These are phyloP conservation scores for Prillingera fragicola DNA, from an alignment of 1,284 basidiomycete genomes.

Conservation along the genomic window DNA sequence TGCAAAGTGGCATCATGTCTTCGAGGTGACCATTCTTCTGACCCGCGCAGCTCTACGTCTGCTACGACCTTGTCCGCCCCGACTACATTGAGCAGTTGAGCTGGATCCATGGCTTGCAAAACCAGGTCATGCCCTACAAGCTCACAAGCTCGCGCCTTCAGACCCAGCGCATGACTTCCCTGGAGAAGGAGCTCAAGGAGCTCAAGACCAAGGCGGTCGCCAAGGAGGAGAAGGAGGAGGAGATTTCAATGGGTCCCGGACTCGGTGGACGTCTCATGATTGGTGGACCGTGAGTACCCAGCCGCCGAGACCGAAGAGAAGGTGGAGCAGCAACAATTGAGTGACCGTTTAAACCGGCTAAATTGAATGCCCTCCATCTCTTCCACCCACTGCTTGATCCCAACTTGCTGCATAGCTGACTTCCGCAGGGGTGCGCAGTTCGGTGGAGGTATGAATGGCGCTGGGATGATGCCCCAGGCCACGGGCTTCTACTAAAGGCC, in stretches of 20 bases:
- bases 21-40: too few relatives aligned
- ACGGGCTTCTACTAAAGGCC: constrained; percentile 48
- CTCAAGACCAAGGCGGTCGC: constrained; percentile 35
- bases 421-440: constrained; percentile 3
- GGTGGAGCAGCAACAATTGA: too few relatives aligned
- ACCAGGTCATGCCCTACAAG: constrained; percentile 93
- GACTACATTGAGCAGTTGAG: constrained; percentile 88
- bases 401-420: constrained; percentile 2
- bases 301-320: constrained; percentile 9
- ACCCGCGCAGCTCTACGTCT: constrained; percentile 83
- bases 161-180: constrained; percentile 50
- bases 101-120: constrained; percentile 90
- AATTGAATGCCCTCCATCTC: neutral
- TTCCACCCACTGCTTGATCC: neutral
- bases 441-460: constrained; percentile 7
- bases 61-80: constrained; percentile 85
- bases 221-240: constrained; percentile 30
- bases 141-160: too few relatives aligned
- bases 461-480: constrained; percentile 39
- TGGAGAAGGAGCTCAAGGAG: constrained; percentile 47
- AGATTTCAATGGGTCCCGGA: constrained; percentile 33
- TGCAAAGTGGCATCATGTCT: too few relatives aligned
- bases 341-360: too few relatives aligned
- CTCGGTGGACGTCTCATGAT: constrained; percentile 47
- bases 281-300: constrained; percentile 29